phyloP scores from a whole-genome alignment of 2,329 filamentous ascomycete species.

The Verticillium klebahnii region DNA sequence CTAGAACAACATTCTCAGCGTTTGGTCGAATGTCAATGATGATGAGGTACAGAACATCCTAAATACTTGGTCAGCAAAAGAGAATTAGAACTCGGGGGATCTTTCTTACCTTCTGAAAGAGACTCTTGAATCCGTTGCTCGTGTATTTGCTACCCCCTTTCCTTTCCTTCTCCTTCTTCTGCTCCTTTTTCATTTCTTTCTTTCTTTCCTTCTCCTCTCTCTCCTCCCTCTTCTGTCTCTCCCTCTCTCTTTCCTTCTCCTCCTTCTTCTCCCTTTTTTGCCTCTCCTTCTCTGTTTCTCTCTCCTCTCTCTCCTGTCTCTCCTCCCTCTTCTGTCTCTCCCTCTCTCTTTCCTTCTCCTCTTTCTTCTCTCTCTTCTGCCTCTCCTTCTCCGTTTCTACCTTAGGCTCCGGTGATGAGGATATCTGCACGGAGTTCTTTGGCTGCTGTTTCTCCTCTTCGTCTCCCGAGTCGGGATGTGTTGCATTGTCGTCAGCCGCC shows the following conservation, averaged over 20 bases:
- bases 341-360: not conserved
- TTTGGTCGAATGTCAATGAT: slow-evolving; percentile 3
- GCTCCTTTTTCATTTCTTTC: not conserved
- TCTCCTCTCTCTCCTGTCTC: not conserved
- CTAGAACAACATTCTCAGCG: not conserved
- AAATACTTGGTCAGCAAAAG: not conserved
- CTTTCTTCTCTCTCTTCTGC: not conserved
- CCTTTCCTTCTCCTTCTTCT: not conserved
- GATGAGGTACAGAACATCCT: slow-evolving; percentile 9
- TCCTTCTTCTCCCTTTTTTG: not conserved
- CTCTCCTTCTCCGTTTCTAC: not conserved
- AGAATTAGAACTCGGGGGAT: accelerated
- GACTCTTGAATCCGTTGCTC: not conserved
- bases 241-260: not conserved
- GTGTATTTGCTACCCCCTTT: not conserved
- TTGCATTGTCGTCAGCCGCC: not conserved
- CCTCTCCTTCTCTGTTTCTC: not conserved
- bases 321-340: not conserved
- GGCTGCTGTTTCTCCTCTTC: slow-evolving; percentile 2
- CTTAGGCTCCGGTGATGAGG: not conserved
- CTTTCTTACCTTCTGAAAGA: slow-evolving; percentile 6
- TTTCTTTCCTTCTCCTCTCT: not conserved
- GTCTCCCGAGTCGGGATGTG: not conserved
- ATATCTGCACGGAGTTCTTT: not conserved
- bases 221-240: not conserved